Percentiles rank a stretch among this genome's conserved stretches.
These are phyloP conservation scores for Globisporangium heterothallicum DNA, from an alignment of 352 stramenopile genomes.

Conservation along the genomic window DNA sequence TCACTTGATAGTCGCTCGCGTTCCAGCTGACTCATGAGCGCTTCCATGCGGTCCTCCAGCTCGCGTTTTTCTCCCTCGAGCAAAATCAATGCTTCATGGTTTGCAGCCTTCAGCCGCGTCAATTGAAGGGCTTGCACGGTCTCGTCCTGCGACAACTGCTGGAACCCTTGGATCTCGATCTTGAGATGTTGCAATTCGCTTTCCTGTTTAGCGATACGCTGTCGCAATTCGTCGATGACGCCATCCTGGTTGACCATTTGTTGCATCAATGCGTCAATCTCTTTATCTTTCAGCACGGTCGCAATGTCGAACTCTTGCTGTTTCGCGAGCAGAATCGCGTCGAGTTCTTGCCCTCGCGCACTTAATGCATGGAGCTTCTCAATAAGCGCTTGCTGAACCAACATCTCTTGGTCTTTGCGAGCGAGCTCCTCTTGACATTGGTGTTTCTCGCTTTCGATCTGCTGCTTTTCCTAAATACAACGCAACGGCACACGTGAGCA, in stretches of 20 bases:
- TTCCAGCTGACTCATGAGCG: constrained; percentile 5
- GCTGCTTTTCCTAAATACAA: constrained; percentile 17
- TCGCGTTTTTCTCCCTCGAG: constrained; percentile 52
- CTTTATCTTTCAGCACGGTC: constrained; percentile 24
- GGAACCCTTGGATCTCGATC: constrained; percentile 25
- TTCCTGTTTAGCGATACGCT: constrained; percentile 21
- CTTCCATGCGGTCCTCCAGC: constrained; percentile 31
- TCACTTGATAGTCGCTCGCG: not conserved
- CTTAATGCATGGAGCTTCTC: constrained; percentile 4
- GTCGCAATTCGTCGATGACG: constrained; percentile 19
- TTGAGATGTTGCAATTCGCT: constrained; percentile 26
- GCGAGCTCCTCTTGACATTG: constrained; percentile 1
- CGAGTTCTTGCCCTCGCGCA: constrained; percentile 4
- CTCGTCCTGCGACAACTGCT: constrained; percentile 61
- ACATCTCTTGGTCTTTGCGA: not conserved
- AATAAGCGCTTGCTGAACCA: constrained; percentile 1
- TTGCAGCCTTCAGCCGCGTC: constrained; percentile 50
- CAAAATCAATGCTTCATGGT: constrained; percentile 48
- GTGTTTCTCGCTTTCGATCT: not conserved
- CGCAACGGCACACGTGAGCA: not conserved
- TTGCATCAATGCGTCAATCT: constrained; percentile 46
- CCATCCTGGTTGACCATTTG: constrained; percentile 31
- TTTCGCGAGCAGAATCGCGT: not conserved
- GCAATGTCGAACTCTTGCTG: constrained; percentile 5
- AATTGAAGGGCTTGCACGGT: constrained; percentile 71